phyloP scores from a whole-genome alignment of 78 protist species.

The Dictyostelium citrinum region DNA sequence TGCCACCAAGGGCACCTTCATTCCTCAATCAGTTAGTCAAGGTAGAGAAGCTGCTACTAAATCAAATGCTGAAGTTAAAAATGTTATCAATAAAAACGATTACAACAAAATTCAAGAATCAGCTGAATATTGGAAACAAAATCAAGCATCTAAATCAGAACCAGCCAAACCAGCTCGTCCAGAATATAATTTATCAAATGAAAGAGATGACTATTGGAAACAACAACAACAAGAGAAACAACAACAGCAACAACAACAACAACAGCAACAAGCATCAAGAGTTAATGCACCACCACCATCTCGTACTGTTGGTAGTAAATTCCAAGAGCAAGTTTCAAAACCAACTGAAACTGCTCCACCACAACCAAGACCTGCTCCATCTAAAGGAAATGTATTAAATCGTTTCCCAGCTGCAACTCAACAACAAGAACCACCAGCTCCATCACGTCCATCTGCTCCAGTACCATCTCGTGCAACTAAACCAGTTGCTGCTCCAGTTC shows the following conservation, averaged over 20 bases:
- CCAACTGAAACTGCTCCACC: neutral
- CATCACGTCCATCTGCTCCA: constrained; percentile 12
- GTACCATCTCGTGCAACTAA: neutral
- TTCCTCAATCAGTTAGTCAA: constrained; percentile 69
- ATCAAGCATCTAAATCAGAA: constrained; percentile 1
- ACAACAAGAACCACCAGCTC: constrained; percentile 14
- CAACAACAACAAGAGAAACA: constrained; percentile 29
- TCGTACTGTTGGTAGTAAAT: constrained; percentile 21
- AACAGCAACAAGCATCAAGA: neutral
- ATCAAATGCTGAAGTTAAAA: constrained; percentile 45
- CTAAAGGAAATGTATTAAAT: constrained; percentile 11
- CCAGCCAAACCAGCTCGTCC: constrained; percentile 37
- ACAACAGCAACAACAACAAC: constrained; percentile 5
- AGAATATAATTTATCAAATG: constrained; percentile 58
- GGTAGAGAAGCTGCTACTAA: constrained; percentile 68
- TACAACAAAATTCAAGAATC: constrained; percentile 65
- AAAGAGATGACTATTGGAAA: constrained; percentile 70
- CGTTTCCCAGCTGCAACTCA: constrained; percentile 2
- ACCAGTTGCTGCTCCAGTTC: constrained; percentile 3
- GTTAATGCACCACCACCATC: constrained; percentile 41
- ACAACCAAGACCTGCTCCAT: constrained; percentile 51
- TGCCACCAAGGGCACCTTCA: neutral
- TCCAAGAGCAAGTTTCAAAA: constrained; percentile 33
- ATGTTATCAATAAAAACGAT: constrained; percentile 56
- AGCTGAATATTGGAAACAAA: constrained; percentile 51